Base-by-base conservation (phyloP, 2,329 filamentous ascomycete species). In the Waltergamsia citrina region DNA sequence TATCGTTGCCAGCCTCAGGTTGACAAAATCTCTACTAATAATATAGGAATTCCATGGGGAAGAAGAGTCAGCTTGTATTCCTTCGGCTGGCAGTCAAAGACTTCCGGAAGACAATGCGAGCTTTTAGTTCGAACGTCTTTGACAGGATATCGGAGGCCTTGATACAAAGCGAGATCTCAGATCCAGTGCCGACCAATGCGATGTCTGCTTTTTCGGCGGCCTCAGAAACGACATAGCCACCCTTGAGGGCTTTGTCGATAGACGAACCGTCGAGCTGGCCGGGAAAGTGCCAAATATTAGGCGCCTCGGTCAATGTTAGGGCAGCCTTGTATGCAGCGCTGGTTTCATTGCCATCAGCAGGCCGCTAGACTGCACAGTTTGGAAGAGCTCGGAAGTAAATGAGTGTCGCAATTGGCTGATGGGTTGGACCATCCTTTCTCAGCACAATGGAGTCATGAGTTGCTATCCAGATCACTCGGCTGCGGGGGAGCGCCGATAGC, bases 1-100 rank as follows among this genome's bases (percentile, higher is more conserved):
- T 96, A 98, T 63, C 90, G 84, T 76, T 96, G 88, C 92, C 92
- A 98, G 50, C 92, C 92, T 66, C 95, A 80, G 48, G 92, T 98
- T 63, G 76, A 83, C 85, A 94, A 93, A 60, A 87, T 88, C 74
- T 98, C 92, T 48, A 98, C 84, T 36, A 85, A 93, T 63, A 98
- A 63, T 42, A 86, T 78, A 47, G 92, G 90, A 58, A 95, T 90
- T 47, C 88, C 88, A 58, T 95, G 87, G 51, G 90, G 92, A 43
- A 98, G 78, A 46, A 94, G 84, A 47, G 79, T 82, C 48, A 98
- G 81, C 59, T 80, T 81, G 80, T 98, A 98, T 46, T 90, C 87
- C 81, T 95, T 94, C 61, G 72, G 53, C 71, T 98, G 92, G 25
- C 78, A 69, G 59, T 98, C 92, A 54, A 98, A 98, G 43, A 95